A percentile compares a stretch with the other conserved stretches of the same genome.
phyloP scores from a whole-genome alignment of 148 eudicot genomes.

The Pharnaceum exiguum region DNA sequence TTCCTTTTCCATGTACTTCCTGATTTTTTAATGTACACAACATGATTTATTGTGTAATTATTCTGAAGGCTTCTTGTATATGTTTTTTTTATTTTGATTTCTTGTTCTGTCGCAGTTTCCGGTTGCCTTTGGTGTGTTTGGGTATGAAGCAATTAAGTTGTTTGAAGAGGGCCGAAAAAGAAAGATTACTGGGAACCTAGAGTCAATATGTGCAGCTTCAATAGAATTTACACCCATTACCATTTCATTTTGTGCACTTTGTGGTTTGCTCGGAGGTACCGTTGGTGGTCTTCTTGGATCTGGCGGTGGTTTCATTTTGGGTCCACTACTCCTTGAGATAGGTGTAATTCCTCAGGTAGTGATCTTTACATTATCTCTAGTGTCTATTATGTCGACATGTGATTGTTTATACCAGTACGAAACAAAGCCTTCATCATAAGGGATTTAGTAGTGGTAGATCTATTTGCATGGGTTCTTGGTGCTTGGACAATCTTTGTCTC shows the following conservation, averaged over 20 bases:
- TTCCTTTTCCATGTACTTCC: neutral
- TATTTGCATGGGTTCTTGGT: no score
- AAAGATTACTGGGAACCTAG: constrained; percentile 49
- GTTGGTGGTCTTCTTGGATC: constrained; percentile 96
- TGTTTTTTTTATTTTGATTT: neutral
- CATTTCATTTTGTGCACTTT: constrained; percentile 69
- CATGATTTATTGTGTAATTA: neutral
- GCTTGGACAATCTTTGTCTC: no score
- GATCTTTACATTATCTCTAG: neutral
- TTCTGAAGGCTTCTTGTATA: neutral
- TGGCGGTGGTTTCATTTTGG: constrained; percentile 95
- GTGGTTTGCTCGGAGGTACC: constrained; percentile 90
- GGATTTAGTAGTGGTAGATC: no score
- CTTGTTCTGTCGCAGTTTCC: constrained; percentile 61
- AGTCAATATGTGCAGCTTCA: constrained; percentile 74
- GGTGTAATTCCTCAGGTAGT: constrained; percentile 97
- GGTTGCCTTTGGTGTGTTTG: constrained; percentile 58
- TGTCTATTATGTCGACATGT: constrained; percentile 2
- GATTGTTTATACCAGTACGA: no score
- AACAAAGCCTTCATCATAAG: no score
- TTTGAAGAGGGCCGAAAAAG: constrained; percentile 66
- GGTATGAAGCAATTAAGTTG: constrained; percentile 64
- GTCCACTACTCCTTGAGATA: constrained; percentile 91
- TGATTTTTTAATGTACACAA: neutral
- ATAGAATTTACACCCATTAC: constrained; percentile 72